These are phyloP conservation scores for Collybia sordida DNA, from an alignment of 768 basidiomycete genomes.

Conservation along the genomic window DNA sequence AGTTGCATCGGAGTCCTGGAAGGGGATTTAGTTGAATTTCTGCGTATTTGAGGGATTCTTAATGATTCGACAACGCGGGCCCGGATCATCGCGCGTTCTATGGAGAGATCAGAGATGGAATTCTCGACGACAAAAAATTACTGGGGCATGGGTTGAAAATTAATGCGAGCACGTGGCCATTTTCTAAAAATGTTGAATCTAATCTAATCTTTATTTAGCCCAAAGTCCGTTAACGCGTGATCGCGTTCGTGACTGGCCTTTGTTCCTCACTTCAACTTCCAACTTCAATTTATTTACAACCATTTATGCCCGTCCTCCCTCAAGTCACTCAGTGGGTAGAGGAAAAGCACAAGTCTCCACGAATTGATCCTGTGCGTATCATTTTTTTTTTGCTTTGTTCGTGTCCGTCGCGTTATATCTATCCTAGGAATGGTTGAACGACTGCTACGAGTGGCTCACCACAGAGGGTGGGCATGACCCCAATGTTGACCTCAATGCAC, in stretches of 20 bases:
- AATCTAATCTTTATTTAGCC: conserved; percentile 24
- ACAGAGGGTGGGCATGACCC: conserved; percentile 48
- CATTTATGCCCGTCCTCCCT: conserved; percentile 27
- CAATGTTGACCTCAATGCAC: conserved; percentile 43
- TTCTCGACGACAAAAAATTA: neutral
- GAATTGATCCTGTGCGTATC: conserved; percentile 57
- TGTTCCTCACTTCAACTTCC: neutral
- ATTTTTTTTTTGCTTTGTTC: neutral
- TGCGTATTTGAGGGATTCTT: conserved; percentile 16
- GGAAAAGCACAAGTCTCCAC: conserved; percentile 56
- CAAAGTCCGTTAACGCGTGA: conserved; percentile 9
- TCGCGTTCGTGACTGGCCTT: neutral
- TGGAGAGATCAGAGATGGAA: neutral
- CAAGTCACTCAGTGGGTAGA: conserved; percentile 54
- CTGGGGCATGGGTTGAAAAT: conserved; percentile 1
- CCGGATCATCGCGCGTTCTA: conserved; percentile 13
- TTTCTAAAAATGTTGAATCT: conserved; percentile 12
- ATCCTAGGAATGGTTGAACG: conserved; percentile 73
- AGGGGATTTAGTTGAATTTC: conserved; percentile 14
- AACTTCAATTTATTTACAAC: conserved; percentile 4
- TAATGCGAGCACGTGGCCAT: conserved; percentile 16
- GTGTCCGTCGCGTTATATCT: conserved; percentile 4
- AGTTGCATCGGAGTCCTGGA: conserved; percentile 19
- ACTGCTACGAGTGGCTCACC: conserved; percentile 66
- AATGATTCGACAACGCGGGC: conserved; percentile 8